These are phyloP conservation scores for Citrus unshiu DNA, from an alignment of 345 rosid genomes.

Conservation along the genomic window DNA sequence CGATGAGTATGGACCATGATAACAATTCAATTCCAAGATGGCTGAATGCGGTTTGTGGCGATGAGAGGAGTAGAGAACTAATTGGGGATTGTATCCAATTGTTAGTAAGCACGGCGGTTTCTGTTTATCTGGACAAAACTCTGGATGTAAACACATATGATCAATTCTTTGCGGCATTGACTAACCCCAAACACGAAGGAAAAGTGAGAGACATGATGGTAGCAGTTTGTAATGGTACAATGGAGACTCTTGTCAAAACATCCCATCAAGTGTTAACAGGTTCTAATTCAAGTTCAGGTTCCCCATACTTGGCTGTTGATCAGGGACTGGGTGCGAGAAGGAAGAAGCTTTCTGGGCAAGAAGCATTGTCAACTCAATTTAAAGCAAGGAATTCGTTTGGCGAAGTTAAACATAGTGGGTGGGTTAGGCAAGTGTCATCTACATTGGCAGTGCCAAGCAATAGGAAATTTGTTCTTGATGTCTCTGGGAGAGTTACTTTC, in stretches of 20 bases:
- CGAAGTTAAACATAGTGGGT: slow-evolving; percentile 23
- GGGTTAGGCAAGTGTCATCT: slow-evolving; percentile 56
- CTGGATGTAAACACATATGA: slow-evolving; percentile 53
- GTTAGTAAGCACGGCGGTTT: slow-evolving; percentile 73
- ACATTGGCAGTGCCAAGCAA: slow-evolving; percentile 64
- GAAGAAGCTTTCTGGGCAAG: slow-evolving; percentile 7
- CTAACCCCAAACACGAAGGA: slow-evolving; percentile 60
- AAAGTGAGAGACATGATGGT: slow-evolving; percentile 50
- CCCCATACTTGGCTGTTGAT: slow-evolving; percentile 17
- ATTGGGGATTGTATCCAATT: slow-evolving; percentile 72
- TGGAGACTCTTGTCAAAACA: slow-evolving; percentile 70
- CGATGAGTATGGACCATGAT: slow-evolving; percentile 1
- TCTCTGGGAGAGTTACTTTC: slow-evolving; percentile 62
- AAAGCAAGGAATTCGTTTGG: slow-evolving; percentile 11
- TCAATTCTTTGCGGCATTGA: slow-evolving; percentile 65
- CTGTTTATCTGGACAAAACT: slow-evolving; percentile 81
- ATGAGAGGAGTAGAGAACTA: slow-evolving; percentile 38
- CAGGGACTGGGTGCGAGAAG: not conserved
- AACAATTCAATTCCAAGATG: slow-evolving; percentile 21
- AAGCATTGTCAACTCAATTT: slow-evolving; percentile 6
- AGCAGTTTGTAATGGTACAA: slow-evolving; percentile 49
- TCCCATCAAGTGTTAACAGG: slow-evolving; percentile 48
- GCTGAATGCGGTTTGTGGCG: slow-evolving; percentile 44
- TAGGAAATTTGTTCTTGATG: slow-evolving; percentile 62
- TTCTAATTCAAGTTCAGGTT: slow-evolving; percentile 10